A percentile compares a stretch with the other conserved stretches of the same genome.
These are phyloP conservation scores for Leccinum incarnatum DNA, from an alignment of 768 basidiomycete species.

Conservation along the genomic window DNA sequence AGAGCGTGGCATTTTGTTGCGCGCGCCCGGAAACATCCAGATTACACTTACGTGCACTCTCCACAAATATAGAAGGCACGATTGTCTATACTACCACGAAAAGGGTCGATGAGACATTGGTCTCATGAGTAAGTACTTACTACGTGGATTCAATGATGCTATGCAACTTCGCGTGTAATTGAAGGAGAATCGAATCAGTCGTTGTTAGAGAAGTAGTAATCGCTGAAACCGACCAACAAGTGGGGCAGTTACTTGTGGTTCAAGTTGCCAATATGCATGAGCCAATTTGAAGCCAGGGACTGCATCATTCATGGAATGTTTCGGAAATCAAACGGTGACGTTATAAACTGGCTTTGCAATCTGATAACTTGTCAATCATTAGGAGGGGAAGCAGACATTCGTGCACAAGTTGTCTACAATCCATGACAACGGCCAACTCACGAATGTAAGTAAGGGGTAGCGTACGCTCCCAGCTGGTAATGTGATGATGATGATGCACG, in stretches of 20 bases:
- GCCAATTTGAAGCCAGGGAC: not conserved
- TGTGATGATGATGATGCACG: conserved; percentile 2
- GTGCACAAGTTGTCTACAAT: conserved; percentile 1
- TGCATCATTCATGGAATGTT: too few species aligned
- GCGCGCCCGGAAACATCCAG: not conserved
- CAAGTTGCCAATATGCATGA: too few species aligned
- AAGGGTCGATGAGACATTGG: conserved; percentile 11
- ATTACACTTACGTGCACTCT: conserved; percentile 13
- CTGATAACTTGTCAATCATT: not conserved
- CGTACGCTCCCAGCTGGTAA: conserved; percentile 6
- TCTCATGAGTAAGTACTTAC: not conserved
- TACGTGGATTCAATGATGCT: not conserved
- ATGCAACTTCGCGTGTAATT: too few species aligned
- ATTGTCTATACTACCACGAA: not conserved
- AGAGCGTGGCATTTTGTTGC: conserved; percentile 1
- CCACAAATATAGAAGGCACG: conserved; percentile 11
- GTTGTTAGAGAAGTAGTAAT: too few species aligned
- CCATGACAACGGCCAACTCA: conserved; percentile 1
- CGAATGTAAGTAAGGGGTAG: conserved; percentile 9
- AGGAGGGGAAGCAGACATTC: not conserved
- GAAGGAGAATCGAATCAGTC: not conserved
- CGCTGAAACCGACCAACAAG: too few species aligned
- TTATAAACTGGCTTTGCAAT: not conserved
- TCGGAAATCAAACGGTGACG: not conserved
- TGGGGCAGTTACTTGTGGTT: too few species aligned